Base-by-base conservation (phyloP, 2,329 filamentous ascomycete genomes). In the Pseudocercospora ulei region DNA sequence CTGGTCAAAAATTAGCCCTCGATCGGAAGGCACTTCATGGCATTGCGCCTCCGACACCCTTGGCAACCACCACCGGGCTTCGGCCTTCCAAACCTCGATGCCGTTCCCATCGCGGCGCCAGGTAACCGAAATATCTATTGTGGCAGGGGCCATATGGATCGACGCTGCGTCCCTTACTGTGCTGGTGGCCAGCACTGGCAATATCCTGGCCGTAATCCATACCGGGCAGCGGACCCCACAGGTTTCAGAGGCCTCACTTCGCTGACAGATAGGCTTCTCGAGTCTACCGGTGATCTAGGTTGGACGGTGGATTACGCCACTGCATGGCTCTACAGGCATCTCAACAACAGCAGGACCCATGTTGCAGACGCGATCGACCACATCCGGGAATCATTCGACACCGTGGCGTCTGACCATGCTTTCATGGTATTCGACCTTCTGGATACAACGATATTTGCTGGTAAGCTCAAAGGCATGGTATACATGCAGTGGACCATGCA, bases 271-370 rank as follows among this genome's bases (percentile, higher is more conserved):
- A 47, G 44, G 29, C 44, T 25, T 4, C 31, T 53, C 16, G 48
- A 50, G 20, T 42, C 40, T 7, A 30, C 46, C 16, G 55, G 57
- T 20, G 55, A 59, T 36, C 46, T 64, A 4, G 58, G 56, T 3
- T 66, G 64, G 63, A 60, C 56, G 12, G 55, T 64, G 9, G 61
- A 65, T 18, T 65, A 61, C 48, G 63, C 64, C 8, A 62, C 62
- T 3, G 63, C 63, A 14, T 63, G 59, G 49, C 38, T 60, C 17
- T 57, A 62, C 36, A 50, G 58, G 20, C 52, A 58, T 19, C 44
- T 66, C 6, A 49, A 44, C 23, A 41, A 39, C 29, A 54, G 52
- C 26, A 46, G 41, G 11, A 43, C 49, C 8, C 48, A 48, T n/a
- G 41, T 57, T 14, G 44, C 46, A 8, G 51, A 55, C 16, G 46